Evolutionary conservation across 23 red algal species (phyloP).

Genomic region (Gracilaria caudata): DNA sequence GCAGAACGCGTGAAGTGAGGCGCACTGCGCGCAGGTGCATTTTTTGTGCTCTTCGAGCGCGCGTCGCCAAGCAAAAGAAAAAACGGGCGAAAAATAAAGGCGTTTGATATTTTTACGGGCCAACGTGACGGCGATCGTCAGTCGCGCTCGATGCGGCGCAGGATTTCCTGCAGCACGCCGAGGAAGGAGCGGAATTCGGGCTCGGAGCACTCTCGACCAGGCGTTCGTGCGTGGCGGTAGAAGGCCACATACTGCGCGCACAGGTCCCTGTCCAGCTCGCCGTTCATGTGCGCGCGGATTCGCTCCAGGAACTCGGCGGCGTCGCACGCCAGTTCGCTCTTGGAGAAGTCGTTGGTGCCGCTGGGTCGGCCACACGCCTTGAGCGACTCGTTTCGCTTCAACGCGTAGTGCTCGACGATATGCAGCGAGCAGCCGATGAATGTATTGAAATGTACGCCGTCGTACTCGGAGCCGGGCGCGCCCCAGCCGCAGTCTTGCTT

Average conservation of each 20-base stretch:
- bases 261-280: constrained; percentile 36
- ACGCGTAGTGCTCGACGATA: constrained; percentile 50
- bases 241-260: constrained; percentile 56
- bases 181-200: constrained; percentile 61
- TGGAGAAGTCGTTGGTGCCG: neutral
- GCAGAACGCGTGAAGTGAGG: too few relatives aligned
- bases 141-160: constrained; percentile 39
- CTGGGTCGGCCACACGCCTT: neutral
- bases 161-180: constrained; percentile 60
- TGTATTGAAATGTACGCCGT: constrained; percentile 73
- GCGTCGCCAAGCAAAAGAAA: neutral
- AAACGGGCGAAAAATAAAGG: too few relatives aligned
- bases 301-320: constrained; percentile 32
- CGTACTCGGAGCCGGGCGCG: constrained; percentile 37
- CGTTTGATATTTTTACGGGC: neutral
- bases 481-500: constrained; percentile 58
- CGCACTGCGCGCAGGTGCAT: neutral
- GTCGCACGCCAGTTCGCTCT: constrained; percentile 49
- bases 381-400: constrained; percentile 30
- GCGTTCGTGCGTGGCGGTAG: constrained; percentile 40
- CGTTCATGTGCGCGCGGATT: neutral
- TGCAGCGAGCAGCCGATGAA: constrained; percentile 54
- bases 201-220: constrained; percentile 39
- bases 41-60: neutral
- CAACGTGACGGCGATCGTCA: neutral